Conservation (phyloP, 805 yeast genomes). For the Yarrowia osloensis region DNA sequence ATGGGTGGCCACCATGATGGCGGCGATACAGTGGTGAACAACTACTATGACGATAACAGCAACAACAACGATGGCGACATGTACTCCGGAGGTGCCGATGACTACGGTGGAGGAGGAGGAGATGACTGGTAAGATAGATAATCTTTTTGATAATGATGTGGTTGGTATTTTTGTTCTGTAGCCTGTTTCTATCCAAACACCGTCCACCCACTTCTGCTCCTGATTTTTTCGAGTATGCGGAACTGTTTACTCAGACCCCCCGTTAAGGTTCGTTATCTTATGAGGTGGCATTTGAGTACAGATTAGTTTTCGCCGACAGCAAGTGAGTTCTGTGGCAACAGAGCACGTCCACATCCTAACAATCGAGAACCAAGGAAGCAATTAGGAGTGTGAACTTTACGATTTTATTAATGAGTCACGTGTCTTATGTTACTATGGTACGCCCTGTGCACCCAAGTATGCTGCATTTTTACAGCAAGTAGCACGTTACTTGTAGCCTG, state of each 20-base stretch:
- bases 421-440: too few relatives aligned
- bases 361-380: too few relatives aligned
- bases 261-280: slow-evolving; percentile 5
- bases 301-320: not conserved
- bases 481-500: too few relatives aligned
- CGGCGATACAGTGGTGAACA: slow-evolving; percentile 43
- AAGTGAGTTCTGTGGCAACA: not conserved
- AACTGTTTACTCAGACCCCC: not conserved
- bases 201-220: too few relatives aligned
- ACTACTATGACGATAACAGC: slow-evolving; percentile 41
- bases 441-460: too few relatives aligned
- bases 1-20: slow-evolving; percentile 49
- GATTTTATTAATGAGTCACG: too few relatives aligned
- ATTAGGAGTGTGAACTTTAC: too few relatives aligned
- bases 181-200: too few relatives aligned
- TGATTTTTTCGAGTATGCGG: not conserved
- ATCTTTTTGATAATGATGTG: not conserved
- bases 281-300: slow-evolving; percentile 1
- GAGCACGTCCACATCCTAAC: too few relatives aligned
- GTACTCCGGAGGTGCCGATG: slow-evolving; percentile 42
- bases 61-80: slow-evolving; percentile 39
- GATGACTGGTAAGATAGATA: slow-evolving; percentile 13
- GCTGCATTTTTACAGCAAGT: too few relatives aligned
- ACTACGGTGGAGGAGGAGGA: slow-evolving; percentile 46
- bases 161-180: too few relatives aligned